These are phyloP conservation scores for Lactifluus rugatus DNA, from an alignment of 768 basidiomycete genomes.

Conservation along the genomic window DNA sequence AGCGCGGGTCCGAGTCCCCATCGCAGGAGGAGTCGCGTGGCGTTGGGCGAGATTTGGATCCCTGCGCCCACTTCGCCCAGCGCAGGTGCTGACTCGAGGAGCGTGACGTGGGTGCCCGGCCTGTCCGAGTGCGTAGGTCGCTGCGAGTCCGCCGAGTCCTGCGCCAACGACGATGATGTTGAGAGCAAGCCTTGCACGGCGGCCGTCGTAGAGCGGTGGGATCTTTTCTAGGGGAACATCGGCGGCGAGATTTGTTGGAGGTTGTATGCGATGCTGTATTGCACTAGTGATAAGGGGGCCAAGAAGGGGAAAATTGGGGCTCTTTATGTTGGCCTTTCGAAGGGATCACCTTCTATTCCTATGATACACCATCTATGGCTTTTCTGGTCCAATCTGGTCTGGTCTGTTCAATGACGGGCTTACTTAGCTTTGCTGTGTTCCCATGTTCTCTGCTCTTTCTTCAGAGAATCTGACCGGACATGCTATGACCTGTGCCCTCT, in stretches of 20 bases:
- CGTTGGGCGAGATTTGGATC: slow-evolving; percentile 36
- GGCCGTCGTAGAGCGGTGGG: slow-evolving; percentile 24
- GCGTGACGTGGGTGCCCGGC: slow-evolving; percentile 33
- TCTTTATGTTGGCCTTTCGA: no score
- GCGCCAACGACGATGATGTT: slow-evolving; percentile 34
- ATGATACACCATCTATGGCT: no score
- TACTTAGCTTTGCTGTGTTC: no score
- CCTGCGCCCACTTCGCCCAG: slow-evolving; percentile 35
- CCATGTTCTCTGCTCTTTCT: no score
- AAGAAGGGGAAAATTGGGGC: no score
- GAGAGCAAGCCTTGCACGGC: slow-evolving; percentile 26
- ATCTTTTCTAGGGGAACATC: slow-evolving; percentile 13
- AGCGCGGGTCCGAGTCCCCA: slow-evolving; percentile 32
- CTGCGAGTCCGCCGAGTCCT: slow-evolving; percentile 35
- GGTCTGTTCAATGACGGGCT: no score
- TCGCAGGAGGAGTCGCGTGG: slow-evolving; percentile 28
- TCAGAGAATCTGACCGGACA: no score
- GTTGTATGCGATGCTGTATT: background rate
- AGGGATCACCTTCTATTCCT: no score
- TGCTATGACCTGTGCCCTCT: no score
- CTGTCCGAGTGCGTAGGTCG: slow-evolving; percentile 31
- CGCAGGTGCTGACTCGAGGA: slow-evolving; percentile 30
- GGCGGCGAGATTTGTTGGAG: background rate
- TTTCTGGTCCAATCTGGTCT: no score
- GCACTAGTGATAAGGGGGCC: background rate